Conservation (phyloP, 2,329 filamentous ascomycete species). For the Sporothrix phasma region DNA sequence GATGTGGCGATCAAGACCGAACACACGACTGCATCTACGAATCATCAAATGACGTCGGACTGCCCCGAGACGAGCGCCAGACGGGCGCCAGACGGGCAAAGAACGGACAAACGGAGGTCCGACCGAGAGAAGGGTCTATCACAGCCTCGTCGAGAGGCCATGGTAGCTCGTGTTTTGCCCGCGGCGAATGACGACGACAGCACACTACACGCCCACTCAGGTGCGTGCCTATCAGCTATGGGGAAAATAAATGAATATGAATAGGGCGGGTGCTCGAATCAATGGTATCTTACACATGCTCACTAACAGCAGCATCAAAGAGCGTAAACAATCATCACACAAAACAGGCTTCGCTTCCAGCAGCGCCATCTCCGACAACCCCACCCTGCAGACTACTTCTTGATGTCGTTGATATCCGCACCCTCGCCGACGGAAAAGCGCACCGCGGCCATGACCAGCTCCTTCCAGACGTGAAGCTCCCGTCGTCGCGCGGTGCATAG, state of each 20-base stretch:
- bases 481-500: conserved; percentile 31
- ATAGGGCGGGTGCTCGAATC: neutral
- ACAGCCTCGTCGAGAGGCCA: too few species aligned
- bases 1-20: neutral
- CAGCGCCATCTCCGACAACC: neutral
- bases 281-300: too few species aligned
- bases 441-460: conserved; percentile 19
- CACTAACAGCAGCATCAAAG: too few species aligned
- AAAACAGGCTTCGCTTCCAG: neutral
- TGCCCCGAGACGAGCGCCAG: too few species aligned
- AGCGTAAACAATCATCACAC: neutral
- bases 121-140: too few species aligned
- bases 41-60: neutral
- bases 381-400: neutral
- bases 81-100: neutral
- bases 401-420: conserved; percentile 1
- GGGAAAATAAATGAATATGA: neutral
- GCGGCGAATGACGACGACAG: neutral
- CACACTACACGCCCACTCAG: neutral
- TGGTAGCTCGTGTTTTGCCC: too few species aligned
- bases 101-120: neutral
- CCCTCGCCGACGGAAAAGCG: conserved; percentile 8
- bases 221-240: too few species aligned
- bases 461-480: conserved; percentile 28
- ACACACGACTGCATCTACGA: neutral